Evolutionary conservation across 2,329 filamentous ascomycete genomes (phyloP).

Genomic region (Aspergillus sp.): DNA sequence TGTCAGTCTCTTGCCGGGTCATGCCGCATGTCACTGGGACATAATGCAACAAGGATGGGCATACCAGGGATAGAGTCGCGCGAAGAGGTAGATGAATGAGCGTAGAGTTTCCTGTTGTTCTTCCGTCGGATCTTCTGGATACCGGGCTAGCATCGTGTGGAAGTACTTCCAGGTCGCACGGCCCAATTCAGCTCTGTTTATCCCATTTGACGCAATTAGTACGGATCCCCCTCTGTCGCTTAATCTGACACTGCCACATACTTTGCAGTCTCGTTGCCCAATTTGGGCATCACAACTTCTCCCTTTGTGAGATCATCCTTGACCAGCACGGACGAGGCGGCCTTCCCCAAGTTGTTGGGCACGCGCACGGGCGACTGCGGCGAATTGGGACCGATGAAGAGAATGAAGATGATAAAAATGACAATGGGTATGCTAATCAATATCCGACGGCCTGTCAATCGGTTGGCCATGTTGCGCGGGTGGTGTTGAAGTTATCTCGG

Average conservation of each 20-base stretch:
- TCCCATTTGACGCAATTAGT: slow-evolving; percentile 6
- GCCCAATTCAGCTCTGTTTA: slow-evolving; percentile 59
- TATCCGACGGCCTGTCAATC: slow-evolving; percentile 26
- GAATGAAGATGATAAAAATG: slow-evolving; percentile 36
- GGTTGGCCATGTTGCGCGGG: slow-evolving; percentile 12
- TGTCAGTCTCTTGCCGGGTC: slow-evolving; percentile 10
- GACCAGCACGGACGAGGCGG: slow-evolving; percentile 22
- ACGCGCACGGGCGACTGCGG: slow-evolving; percentile 39
- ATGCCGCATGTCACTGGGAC: not conserved
- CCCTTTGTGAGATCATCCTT: slow-evolving; percentile 42
- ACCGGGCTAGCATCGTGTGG: slow-evolving; percentile 66
- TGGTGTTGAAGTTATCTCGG: not conserved
- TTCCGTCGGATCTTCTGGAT: slow-evolving; percentile 60
- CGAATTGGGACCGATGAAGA: slow-evolving; percentile 39
- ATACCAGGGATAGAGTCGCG: slow-evolving; percentile 64
- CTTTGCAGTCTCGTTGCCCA: slow-evolving; percentile 52
- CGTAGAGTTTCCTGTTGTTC: slow-evolving; percentile 61
- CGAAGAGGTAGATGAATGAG: slow-evolving; percentile 63
- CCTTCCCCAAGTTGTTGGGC: slow-evolving; percentile 39
- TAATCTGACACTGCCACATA: slow-evolving; percentile 21
- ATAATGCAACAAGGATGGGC: not conserved
- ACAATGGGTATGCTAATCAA: slow-evolving; percentile 31
- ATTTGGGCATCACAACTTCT: slow-evolving; percentile 45
- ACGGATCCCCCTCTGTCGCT: not conserved
- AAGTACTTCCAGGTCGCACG: slow-evolving; percentile 66